Evolutionary conservation across 139 green algal species (phyloP).

Genomic region (Eudorina sp.): DNA sequence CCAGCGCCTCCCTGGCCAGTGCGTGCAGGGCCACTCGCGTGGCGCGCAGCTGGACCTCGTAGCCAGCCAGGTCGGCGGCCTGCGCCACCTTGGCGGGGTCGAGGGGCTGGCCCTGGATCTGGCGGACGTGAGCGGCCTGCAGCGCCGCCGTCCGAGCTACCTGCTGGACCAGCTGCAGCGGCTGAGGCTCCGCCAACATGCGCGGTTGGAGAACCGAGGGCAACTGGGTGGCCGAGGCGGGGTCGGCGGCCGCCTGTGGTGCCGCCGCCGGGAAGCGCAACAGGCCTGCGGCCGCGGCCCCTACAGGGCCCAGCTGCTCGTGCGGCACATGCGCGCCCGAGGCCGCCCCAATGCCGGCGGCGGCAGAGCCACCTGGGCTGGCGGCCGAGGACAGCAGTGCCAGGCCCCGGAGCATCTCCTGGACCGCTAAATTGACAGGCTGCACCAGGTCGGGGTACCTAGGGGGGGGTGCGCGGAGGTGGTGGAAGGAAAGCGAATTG

Average conservation of each 20-base stretch:
- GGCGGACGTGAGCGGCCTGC: slow-evolving; percentile 9
- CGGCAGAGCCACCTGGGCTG: background rate
- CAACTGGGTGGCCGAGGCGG: background rate
- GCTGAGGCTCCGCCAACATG: slow-evolving; percentile 29
- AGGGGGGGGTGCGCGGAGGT: background rate
- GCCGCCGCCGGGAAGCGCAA: slow-evolving; percentile 61
- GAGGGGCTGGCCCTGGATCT: background rate
- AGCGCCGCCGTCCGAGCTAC: slow-evolving; percentile 22
- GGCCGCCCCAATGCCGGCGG: slow-evolving; percentile 29
- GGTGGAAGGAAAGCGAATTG: background rate
- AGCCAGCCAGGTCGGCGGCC: slow-evolving; percentile 65
- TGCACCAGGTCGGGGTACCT: slow-evolving; percentile 90
- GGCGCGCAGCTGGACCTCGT: slow-evolving; percentile 64
- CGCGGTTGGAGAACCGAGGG: background rate
- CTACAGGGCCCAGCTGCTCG: slow-evolving; percentile 33
- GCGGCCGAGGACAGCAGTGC: slow-evolving; percentile 60
- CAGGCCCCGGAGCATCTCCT: slow-evolving; percentile 76
- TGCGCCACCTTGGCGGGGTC: background rate
- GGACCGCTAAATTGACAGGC: slow-evolving; percentile 87
- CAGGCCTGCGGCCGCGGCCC: slow-evolving; percentile 28
- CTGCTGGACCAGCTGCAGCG: slow-evolving; percentile 24
- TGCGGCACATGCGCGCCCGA: background rate
- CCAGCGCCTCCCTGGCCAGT: slow-evolving; percentile 53
- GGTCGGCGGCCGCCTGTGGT: background rate
- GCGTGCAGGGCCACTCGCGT: slow-evolving; percentile 68